Base-by-base conservation (phyloP, 805 yeast species). In the Kodamaea fukazawae region DNA sequence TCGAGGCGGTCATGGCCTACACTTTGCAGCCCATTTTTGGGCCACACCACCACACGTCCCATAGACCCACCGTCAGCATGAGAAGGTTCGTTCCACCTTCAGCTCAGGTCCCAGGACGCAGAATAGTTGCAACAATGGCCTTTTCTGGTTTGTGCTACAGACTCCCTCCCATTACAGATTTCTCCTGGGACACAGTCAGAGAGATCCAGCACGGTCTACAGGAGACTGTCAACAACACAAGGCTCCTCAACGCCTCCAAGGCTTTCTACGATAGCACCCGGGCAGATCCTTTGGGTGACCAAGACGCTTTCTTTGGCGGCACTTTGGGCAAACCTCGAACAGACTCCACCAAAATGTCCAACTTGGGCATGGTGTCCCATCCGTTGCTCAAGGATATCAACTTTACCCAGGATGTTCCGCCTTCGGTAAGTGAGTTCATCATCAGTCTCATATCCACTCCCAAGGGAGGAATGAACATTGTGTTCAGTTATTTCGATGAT, bases 361-460 rank as follows among this genome's bases (percentile, higher is more conserved):
- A 67, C 39, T 48, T 67, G 23, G 23, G 23, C 23, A 20, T 20
- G 23, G 23, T 20, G 23, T 20, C 23, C 8, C 5, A 20, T 8
- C 23, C 23, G 8, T 20, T 20, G 23, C 23, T 67, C 12, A 52
- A 45, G 2, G 57, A 65, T 36, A 36, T 66, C 46, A 46, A 60
- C 3, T 67, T 67, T 43, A 56, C 67, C 2, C 73, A 67, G 45
- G 67, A 63, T 36, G 32, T 65, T 34, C 58, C 70, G 1, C 60
- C 67, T 2, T 40, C 45, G 2, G 60, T 67, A 2, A 41, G 62
- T n/a, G 71, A 67, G 12, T 61, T 66, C 40, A 58, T 63, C 53
- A 34, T 64, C 8, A 57, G 48, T 36, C 48, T 61, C 13, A 48
- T 65, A 7, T 57, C 65, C 7, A 53, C 67, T 2, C 44, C 54